Conservation (phyloP, 257 asterid genomes). For the Ehretia macrophylla region DNA sequence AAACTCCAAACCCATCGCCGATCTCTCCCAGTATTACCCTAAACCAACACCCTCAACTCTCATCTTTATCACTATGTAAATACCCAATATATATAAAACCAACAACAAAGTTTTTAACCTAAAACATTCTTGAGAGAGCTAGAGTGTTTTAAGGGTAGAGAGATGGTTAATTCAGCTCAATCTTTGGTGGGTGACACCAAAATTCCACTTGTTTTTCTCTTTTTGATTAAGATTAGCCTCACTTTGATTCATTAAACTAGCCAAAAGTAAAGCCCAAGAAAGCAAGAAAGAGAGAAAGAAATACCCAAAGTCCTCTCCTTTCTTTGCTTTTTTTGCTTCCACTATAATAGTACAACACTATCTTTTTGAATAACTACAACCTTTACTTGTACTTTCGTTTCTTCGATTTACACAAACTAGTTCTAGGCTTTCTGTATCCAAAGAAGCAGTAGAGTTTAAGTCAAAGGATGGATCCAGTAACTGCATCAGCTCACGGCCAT, state of each 20-base stretch:
- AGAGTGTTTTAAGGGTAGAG: no score
- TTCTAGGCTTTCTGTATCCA: slow-evolving; percentile 1
- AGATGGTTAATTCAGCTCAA: slow-evolving; percentile 17
- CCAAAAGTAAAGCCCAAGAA: slow-evolving; percentile 15
- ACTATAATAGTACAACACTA: slow-evolving; percentile 17
- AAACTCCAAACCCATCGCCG: background rate
- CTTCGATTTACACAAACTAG: slow-evolving; percentile 1
- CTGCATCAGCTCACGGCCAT: slow-evolving; percentile 36
- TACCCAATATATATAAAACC: slow-evolving; percentile 5
- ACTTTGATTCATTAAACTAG: slow-evolving; percentile 29
- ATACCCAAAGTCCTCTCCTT: slow-evolving; percentile 24
- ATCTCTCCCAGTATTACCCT: slow-evolving; percentile 17
- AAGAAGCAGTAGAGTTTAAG: background rate
- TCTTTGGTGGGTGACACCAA: slow-evolving; percentile 46
- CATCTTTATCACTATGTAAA: background rate
- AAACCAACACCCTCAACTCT: background rate
- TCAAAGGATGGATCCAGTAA: slow-evolving; percentile 21
- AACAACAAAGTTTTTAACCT: background rate
- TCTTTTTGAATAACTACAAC: slow-evolving; percentile 27
- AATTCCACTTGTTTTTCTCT: slow-evolving; percentile 28
- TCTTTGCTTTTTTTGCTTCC: background rate
- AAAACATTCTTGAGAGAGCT: background rate
- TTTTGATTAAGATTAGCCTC: slow-evolving; percentile 18
- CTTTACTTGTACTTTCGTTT: slow-evolving; percentile 26
- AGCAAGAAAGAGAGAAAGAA: slow-evolving; percentile 22